Percentiles rank a stretch among this genome's conserved stretches.
phyloP scores from a whole-genome alignment of 139 green algal genomes.

The Chlamydomonas incerta region DNA sequence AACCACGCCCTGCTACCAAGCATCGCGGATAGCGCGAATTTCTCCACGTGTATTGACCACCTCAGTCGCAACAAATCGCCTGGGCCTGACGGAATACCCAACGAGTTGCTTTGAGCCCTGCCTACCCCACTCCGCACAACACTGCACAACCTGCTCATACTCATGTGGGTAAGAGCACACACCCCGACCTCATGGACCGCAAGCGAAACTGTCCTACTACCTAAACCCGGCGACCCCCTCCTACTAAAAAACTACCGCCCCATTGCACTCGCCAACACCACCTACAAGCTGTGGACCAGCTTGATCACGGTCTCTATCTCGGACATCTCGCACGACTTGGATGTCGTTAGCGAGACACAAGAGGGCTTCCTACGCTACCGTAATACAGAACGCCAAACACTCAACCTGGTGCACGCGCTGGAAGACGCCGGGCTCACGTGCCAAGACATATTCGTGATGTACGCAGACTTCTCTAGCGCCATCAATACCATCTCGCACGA shows the following conservation, averaged over 20 bases:
- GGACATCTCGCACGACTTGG: conserved; percentile 14
- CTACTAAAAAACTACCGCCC: conserved; percentile 46
- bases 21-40: not conserved
- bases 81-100: conserved; percentile 43
- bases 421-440: conserved; percentile 33
- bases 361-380: conserved; percentile 42
- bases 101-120: conserved; percentile 49
- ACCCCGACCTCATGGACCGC: conserved; percentile 54
- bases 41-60: conserved; percentile 8
- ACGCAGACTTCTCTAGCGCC: conserved; percentile 54
- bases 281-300: conserved; percentile 62
- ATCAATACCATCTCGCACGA: conserved; percentile 62
- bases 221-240: conserved; percentile 45
- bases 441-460: conserved; percentile 45
- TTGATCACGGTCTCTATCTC: conserved; percentile 31
- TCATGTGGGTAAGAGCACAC: conserved; percentile 45
- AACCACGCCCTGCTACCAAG: not conserved
- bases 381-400: conserved; percentile 10
- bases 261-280: conserved; percentile 43
- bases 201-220: conserved; percentile 49
- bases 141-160: not conserved
- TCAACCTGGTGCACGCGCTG: conserved; percentile 40
- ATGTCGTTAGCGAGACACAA: conserved; percentile 48
- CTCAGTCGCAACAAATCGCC: conserved; percentile 37
- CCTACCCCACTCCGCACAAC: conserved; percentile 10